phyloP scores from a whole-genome alignment of 2,329 filamentous ascomycete genomes.

The Colletotrichum sp. region DNA sequence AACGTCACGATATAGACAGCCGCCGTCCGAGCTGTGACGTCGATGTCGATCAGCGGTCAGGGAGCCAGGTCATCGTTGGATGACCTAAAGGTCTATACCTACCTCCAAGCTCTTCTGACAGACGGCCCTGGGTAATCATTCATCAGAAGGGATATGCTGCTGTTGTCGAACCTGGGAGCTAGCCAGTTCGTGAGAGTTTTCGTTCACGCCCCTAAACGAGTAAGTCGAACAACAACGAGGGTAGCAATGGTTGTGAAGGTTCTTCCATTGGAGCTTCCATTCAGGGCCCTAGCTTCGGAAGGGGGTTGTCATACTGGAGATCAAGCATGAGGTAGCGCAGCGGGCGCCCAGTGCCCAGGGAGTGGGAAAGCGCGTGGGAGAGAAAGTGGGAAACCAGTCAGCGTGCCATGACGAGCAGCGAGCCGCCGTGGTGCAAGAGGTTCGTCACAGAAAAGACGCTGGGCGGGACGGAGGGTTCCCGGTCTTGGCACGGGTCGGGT shows the following conservation, averaged over 20 bases:
- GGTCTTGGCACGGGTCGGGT: constrained; percentile 1
- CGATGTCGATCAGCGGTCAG: not conserved
- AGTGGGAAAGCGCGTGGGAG: not conserved
- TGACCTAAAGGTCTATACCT: not conserved
- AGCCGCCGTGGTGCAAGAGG: not conserved
- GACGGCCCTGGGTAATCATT: not conserved
- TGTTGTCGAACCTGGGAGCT: not conserved
- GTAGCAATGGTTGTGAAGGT: not conserved
- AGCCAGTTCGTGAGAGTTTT: not conserved
- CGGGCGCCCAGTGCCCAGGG: not conserved
- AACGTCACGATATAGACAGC: not conserved
- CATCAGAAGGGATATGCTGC: not conserved
- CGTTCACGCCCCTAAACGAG: not conserved
- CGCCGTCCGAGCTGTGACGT: not conserved
- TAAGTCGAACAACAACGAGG: not conserved
- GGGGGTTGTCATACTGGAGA: not conserved
- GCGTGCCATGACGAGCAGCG: not conserved
- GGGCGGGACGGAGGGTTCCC: constrained; percentile 1
- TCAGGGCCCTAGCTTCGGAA: not conserved
- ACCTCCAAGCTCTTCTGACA: not conserved
- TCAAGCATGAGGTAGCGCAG: not conserved
- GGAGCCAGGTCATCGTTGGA: not conserved
- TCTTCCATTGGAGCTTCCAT: not conserved
- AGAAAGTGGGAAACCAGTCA: not conserved
- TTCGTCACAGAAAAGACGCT: constrained; percentile 6